Conservation (phyloP, 305 asterid species). For the Solanum chacoense region DNA sequence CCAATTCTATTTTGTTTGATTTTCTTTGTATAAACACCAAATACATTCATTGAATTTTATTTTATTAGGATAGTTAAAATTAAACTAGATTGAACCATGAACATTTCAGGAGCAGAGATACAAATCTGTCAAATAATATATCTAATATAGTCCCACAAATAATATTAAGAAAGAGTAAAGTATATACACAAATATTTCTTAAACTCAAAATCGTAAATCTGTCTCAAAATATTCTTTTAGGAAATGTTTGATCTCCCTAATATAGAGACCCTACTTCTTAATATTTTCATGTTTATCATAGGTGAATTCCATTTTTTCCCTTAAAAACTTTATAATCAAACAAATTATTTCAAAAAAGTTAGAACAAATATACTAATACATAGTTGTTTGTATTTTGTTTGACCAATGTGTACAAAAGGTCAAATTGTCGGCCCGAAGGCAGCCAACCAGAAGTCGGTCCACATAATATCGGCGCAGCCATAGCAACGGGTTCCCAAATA, state of each 20-base stretch:
- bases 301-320: background rate
- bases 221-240: rapidly evolving
- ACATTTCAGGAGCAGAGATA: too few species aligned
- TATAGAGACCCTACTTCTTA: too few species aligned
- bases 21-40: background rate
- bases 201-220: too few species aligned
- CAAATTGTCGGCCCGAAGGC: background rate
- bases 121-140: too few species aligned
- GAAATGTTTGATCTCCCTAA: too few species aligned
- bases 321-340: background rate
- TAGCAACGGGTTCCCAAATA: background rate
- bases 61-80: background rate
- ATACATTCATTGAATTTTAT: too few species aligned
- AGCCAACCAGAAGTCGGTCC: background rate
- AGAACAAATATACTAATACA: background rate
- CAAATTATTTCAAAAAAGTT: background rate
- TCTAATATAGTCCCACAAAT: too few species aligned
- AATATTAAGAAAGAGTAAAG: too few species aligned
- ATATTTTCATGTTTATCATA: background rate
- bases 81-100: background rate
- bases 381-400: background rate
- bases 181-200: too few species aligned
- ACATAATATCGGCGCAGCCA: background rate
- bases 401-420: background rate
- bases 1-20: background rate